Evolutionary conservation across 1,139 yeast genomes (phyloP).

Genomic region (Yamadazyma buinensis): DNA sequence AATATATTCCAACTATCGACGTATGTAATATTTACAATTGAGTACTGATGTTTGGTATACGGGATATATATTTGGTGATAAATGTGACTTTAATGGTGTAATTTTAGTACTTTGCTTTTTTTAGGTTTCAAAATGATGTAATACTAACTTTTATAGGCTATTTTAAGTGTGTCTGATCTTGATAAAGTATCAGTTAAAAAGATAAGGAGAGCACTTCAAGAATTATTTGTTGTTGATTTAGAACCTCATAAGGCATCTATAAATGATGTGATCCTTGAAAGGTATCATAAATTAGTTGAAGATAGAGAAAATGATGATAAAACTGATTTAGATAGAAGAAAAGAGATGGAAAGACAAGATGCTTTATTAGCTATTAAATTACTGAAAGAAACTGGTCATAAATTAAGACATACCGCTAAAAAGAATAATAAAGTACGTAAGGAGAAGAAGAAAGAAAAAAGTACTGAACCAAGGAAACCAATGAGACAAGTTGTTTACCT

Average conservation of each 20-base stretch:
- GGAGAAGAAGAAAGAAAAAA: constrained; percentile 3
- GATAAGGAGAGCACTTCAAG: constrained; percentile 68
- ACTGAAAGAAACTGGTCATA: constrained; percentile 28
- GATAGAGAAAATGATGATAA: constrained; percentile 28
- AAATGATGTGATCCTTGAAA: constrained; percentile 55
- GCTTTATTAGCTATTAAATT: constrained; percentile 45
- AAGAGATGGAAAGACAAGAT: constrained; percentile 37
- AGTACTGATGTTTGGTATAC: neutral
- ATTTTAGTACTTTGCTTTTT: no score
- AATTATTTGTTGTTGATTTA: constrained; percentile 57
- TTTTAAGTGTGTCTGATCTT: constrained; percentile 68
- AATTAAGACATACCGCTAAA: constrained; percentile 6
- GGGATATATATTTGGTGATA: neutral
- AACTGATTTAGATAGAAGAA: constrained; percentile 22
- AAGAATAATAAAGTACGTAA: constrained; percentile 4
- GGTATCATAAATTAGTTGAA: constrained; percentile 52
- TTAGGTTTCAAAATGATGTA: no score
- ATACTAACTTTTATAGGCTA: constrained; percentile 45
- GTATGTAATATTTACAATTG: constrained; percentile 33
- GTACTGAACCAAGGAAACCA: neutral
- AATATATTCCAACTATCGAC: constrained; percentile 65
- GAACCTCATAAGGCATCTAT: constrained; percentile 49
- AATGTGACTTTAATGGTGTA: no score
- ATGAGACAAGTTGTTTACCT: constrained; percentile 2
- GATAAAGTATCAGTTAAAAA: constrained; percentile 70